phyloP scores from a whole-genome alignment of 192 early-diverging fungal species.

The Coemansia sp. region DNA sequence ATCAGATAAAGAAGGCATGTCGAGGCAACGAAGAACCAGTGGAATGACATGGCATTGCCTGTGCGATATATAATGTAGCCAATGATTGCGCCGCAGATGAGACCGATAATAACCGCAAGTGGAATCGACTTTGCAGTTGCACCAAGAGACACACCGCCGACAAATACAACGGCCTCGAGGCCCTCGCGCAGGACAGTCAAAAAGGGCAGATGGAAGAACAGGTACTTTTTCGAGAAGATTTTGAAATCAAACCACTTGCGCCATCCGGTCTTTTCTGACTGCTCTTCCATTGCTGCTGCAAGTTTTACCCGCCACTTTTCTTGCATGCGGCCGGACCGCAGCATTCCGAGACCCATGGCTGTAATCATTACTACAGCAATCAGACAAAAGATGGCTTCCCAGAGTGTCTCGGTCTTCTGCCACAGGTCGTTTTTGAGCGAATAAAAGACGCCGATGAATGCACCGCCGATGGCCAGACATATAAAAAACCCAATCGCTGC shows the following conservation, averaged over 20 bases:
- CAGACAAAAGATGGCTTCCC: slow-evolving; percentile 82
- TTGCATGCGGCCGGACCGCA: slow-evolving; percentile 68
- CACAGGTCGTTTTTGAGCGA: slow-evolving; percentile 52
- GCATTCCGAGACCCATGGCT: slow-evolving; percentile 78
- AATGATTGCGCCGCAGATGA: slow-evolving; percentile 63
- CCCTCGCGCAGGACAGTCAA: slow-evolving; percentile 85
- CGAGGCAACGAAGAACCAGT: slow-evolving; percentile 74
- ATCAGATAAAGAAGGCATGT: slow-evolving; percentile 76
- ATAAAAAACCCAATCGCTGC: slow-evolving; percentile 63
- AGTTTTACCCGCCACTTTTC: slow-evolving; percentile 76
- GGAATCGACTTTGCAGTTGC: slow-evolving; percentile 69
- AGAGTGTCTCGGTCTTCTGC: slow-evolving; percentile 67
- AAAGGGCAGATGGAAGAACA: slow-evolving; percentile 82
- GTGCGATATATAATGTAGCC: slow-evolving; percentile 75
- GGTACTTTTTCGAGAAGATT: slow-evolving; percentile 55
- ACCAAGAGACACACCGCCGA: slow-evolving; percentile 77
- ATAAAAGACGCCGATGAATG: slow-evolving; percentile 81
- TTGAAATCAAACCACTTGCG: slow-evolving; percentile 32
- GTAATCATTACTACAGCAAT: slow-evolving; percentile 78
- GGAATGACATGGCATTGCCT: slow-evolving; percentile 65
- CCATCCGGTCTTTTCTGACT: slow-evolving; percentile 33
- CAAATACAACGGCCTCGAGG: slow-evolving; percentile 85
- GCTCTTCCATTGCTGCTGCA: slow-evolving; percentile 45
- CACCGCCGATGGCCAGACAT: slow-evolving; percentile 66
- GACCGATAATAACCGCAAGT: slow-evolving; percentile 71